Evolutionary conservation across 2,329 filamentous ascomycete species (phyloP), one percentile per base, ranked within the genome.

Genomic region (Fusarium brevicatenulatum): DNA sequence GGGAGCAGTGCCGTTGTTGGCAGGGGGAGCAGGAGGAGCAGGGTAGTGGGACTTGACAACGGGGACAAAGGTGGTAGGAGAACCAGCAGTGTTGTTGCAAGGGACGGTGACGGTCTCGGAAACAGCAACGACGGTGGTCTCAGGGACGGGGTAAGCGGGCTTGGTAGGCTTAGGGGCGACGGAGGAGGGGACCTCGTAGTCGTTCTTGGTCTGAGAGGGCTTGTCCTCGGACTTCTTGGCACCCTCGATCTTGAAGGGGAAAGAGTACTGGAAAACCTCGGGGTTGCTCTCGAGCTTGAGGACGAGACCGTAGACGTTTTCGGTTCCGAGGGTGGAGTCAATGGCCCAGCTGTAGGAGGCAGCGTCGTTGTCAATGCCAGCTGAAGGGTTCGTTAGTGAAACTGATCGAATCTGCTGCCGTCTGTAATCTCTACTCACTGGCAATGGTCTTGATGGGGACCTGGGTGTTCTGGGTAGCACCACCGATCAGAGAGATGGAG

Each of bases 231-330:
- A 75, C 57, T 61, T 63, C 57, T 64, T 75, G 32, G 68, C 76
- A 52, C 78, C 82, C 62, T 78, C 77, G 77, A 90, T 89, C 77
- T 83, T 76, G 85, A 92, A 92, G 75, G 88, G 88, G 83, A 86
- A 86, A 63, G 88, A 90, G 86, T 87, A 91, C 85, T 91, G 89
- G 86, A 88, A 89, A 78, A 85, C 81, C 16, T 55, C 71, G 28
- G 82, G 60, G 82, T 89, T 78, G 71, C 80, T 81, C 74, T 87
- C 85, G 40, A 86, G 83, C 70, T 80, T 80, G 81, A 92, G 83
- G 82, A 85, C 83, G 79, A 92, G 83, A 73, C 90, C 90, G 81
- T 91, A 91, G 77, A 85, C 84, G 58, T 82, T 82, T 44, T 83
- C 78, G 64, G 76, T 76, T 70, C 85, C 86, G 34, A 88, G 83